Conservation (phyloP, 495 filamentous ascomycete species). For the Aspergillus sparsus region DNA sequence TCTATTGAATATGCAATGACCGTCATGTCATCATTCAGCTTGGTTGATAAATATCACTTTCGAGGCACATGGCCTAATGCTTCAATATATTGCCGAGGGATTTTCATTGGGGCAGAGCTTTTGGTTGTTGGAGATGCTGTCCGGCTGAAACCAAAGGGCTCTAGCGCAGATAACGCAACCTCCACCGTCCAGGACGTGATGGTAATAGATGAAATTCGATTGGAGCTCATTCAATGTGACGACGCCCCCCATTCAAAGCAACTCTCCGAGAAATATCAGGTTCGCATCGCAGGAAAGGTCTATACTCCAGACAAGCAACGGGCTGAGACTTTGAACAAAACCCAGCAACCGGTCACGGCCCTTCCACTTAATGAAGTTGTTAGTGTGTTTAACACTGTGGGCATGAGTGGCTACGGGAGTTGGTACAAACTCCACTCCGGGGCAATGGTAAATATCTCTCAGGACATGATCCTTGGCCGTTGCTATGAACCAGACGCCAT, state of each 20-base stretch:
- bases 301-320: conserved; percentile 46
- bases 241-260: conserved; percentile 46
- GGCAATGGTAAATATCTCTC: conserved; percentile 45
- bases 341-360: conserved; percentile 26
- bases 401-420: conserved; percentile 43
- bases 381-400: conserved; percentile 39
- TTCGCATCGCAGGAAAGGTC: conserved; percentile 49
- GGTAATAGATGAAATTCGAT: conserved; percentile 50
- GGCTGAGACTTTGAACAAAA: conserved; percentile 26
- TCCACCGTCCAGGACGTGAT: conserved; percentile 50
- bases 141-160: conserved; percentile 45
- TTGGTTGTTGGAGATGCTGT: conserved; percentile 54
- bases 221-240: conserved; percentile 45
- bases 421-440: conserved; percentile 52
- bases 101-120: conserved; percentile 59
- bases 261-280: conserved; percentile 42
- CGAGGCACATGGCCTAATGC: conserved; percentile 57
- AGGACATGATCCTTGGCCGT: conserved; percentile 54
- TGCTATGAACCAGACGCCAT: conserved; percentile 55
- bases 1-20: conserved; percentile 58
- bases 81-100: conserved; percentile 50
- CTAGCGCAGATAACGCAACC: conserved; percentile 16
- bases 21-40: conserved; percentile 52
- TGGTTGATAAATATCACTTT: conserved; percentile 53
- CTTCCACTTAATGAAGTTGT: conserved; percentile 36